Evolutionary conservation across 2,329 filamentous ascomycete genomes (phyloP).

Genomic region (Colletotrichum cordylinicola): DNA sequence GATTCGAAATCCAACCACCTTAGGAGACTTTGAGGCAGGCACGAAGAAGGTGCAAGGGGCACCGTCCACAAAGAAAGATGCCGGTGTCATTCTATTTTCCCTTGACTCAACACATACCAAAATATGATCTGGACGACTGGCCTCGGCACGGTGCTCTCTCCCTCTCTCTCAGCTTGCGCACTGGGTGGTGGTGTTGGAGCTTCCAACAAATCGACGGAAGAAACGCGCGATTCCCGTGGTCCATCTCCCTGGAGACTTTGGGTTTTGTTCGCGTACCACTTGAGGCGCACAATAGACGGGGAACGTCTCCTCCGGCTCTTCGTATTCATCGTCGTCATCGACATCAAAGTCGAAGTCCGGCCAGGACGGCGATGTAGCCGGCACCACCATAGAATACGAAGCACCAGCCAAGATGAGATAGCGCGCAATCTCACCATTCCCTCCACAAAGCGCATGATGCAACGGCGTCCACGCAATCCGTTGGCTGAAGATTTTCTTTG

Average conservation of each 20-base stretch:
- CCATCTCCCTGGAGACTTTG: accelerated
- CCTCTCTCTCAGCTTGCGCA: background rate
- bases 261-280: background rate
- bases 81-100: accelerated
- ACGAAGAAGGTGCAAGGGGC: background rate
- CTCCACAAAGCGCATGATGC: background rate
- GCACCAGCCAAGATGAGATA: background rate
- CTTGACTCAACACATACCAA: background rate
- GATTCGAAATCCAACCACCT: background rate
- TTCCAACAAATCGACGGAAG: background rate
- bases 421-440: background rate
- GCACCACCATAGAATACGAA: background rate
- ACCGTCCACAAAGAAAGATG: accelerated
- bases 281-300: background rate
- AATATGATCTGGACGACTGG: no score
- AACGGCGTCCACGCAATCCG: background rate
- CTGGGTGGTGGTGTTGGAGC: background rate
- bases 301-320: background rate
- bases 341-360: background rate
- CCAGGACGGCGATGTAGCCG: background rate
- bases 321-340: background rate
- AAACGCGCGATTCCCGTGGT: accelerated
- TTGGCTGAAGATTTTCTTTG: background rate
- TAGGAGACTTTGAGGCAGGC: background rate
- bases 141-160: no score